phyloP scores from a whole-genome alignment of 192 early-diverging fungal species.

The Piromyces finnis region DNA sequence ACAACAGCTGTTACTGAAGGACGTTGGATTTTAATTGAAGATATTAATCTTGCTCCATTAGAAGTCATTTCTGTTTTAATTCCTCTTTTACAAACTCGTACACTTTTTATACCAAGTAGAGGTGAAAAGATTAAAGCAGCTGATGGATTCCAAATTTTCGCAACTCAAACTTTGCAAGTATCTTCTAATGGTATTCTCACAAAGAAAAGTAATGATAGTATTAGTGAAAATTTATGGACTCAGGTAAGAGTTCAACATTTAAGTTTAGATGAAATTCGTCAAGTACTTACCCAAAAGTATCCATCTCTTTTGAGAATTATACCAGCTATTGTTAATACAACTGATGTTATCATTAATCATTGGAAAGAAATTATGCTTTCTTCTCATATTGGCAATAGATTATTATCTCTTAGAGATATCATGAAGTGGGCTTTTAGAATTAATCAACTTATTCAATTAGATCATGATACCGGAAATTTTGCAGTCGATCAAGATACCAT shows the following conservation, averaged over 20 bases:
- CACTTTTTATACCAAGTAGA: slow-evolving; percentile 75
- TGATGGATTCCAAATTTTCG: slow-evolving; percentile 80
- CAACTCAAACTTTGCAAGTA: slow-evolving; percentile 43
- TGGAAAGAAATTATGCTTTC: slow-evolving; percentile 13
- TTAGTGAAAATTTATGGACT: slow-evolving; percentile 63
- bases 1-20: slow-evolving; percentile 78
- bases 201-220: slow-evolving; percentile 11
- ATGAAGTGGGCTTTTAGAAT: slow-evolving; percentile 3
- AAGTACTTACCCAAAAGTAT: slow-evolving; percentile 38
- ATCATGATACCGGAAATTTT: neutral
- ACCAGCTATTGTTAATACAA: slow-evolving; percentile 3
- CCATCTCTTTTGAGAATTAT: slow-evolving; percentile 15
- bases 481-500: neutral
- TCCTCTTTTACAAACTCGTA: slow-evolving; percentile 77
- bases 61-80: slow-evolving; percentile 83
- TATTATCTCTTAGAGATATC: slow-evolving; percentile 1
- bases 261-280: slow-evolving; percentile 35
- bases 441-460: neutral
- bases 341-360: slow-evolving; percentile 20
- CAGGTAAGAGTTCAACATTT: slow-evolving; percentile 47
- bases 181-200: slow-evolving; percentile 26
- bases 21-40: slow-evolving; percentile 91
- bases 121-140: slow-evolving; percentile 73
- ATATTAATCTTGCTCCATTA: slow-evolving; percentile 85
- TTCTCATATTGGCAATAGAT: slow-evolving; percentile 12